Evolutionary conservation across 441 rosid genomes (phyloP).

Genomic region (Erodium chrysanthum): DNA sequence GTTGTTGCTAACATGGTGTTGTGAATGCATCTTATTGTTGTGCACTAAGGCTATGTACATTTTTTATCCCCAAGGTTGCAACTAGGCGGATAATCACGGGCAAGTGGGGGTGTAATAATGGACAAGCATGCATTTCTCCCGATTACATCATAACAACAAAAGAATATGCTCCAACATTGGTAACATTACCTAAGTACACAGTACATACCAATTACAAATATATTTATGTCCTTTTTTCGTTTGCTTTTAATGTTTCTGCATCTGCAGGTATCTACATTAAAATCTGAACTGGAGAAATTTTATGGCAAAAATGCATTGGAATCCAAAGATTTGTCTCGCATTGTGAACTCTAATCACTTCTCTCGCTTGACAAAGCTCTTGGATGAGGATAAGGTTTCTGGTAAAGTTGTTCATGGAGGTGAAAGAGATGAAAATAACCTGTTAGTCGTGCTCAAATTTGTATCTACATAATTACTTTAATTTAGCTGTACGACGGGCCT

Average conservation of each 20-base stretch:
- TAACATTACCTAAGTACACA: slow-evolving; percentile 21
- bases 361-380: slow-evolving; percentile 60
- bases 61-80: slow-evolving; percentile 38
- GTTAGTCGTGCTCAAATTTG: slow-evolving; percentile 38
- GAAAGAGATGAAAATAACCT: slow-evolving; percentile 53
- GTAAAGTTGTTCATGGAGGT: slow-evolving; percentile 73
- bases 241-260: slow-evolving; percentile 12
- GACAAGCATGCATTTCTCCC: slow-evolving; percentile 66
- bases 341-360: slow-evolving; percentile 75
- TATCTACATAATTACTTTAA: background rate
- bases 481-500: slow-evolving; percentile 7
- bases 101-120: slow-evolving; percentile 63
- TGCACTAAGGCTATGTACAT: background rate
- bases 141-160: slow-evolving; percentile 57
- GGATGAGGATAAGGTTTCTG: slow-evolving; percentile 74
- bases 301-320: slow-evolving; percentile 71
- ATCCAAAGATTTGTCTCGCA: slow-evolving; percentile 73
- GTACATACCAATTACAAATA: slow-evolving; percentile 2
- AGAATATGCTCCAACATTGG: slow-evolving; percentile 49
- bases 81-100: slow-evolving; percentile 53
- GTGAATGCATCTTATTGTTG: background rate
- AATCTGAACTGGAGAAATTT: slow-evolving; percentile 51
- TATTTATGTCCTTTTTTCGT: slow-evolving; percentile 6
- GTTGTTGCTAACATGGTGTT: background rate
- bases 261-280: slow-evolving; percentile 54